Conservation (phyloP, 345 rosid species). For the Hibiscus trionum region DNA sequence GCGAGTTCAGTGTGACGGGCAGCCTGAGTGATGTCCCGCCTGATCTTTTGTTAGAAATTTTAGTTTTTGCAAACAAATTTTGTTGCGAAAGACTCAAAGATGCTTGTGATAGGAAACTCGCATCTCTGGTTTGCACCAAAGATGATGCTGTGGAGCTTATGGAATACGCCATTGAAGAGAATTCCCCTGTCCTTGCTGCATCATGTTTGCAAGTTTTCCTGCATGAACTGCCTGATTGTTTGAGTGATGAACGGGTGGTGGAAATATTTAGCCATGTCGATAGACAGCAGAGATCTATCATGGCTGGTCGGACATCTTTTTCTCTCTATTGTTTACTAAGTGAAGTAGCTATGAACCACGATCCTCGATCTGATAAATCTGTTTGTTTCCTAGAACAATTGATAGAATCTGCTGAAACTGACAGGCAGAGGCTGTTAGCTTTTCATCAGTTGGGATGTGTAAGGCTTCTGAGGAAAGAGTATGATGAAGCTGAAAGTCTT, state of each 20-base stretch:
- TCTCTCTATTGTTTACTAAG: slow-evolving; percentile 72
- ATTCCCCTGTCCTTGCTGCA: slow-evolving; percentile 70
- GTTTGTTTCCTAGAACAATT: slow-evolving; percentile 53
- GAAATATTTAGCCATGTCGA: slow-evolving; percentile 49
- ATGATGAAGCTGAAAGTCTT: slow-evolving; percentile 64
- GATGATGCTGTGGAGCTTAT: slow-evolving; percentile 87
- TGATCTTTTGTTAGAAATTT: slow-evolving; percentile 64
- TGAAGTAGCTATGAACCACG: slow-evolving; percentile 78
- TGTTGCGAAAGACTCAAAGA: slow-evolving; percentile 88
- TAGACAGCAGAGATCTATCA: slow-evolving; percentile 48
- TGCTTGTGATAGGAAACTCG: slow-evolving; percentile 76
- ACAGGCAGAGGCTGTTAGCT: slow-evolving; percentile 63
- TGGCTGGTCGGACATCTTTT: slow-evolving; percentile 73
- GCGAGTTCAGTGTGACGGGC: slow-evolving; percentile 60
- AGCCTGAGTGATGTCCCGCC: slow-evolving; percentile 45
- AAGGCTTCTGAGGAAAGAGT: slow-evolving; percentile 74
- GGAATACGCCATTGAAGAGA: slow-evolving; percentile 82
- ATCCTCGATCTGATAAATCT: slow-evolving; percentile 59
- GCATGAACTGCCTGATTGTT: slow-evolving; percentile 66
- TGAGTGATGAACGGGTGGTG: slow-evolving; percentile 63
- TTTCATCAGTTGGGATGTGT: slow-evolving; percentile 90
- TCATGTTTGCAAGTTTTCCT: slow-evolving; percentile 81
- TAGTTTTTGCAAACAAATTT: slow-evolving; percentile 77
- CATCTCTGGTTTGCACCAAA: slow-evolving; percentile 49
- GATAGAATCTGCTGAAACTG: slow-evolving; percentile 64